A percentile compares a stretch with the other conserved stretches of the same genome.
Evolutionary conservation across 2,329 filamentous ascomycete genomes (phyloP).

Genomic region (Fusarium sp.): DNA sequence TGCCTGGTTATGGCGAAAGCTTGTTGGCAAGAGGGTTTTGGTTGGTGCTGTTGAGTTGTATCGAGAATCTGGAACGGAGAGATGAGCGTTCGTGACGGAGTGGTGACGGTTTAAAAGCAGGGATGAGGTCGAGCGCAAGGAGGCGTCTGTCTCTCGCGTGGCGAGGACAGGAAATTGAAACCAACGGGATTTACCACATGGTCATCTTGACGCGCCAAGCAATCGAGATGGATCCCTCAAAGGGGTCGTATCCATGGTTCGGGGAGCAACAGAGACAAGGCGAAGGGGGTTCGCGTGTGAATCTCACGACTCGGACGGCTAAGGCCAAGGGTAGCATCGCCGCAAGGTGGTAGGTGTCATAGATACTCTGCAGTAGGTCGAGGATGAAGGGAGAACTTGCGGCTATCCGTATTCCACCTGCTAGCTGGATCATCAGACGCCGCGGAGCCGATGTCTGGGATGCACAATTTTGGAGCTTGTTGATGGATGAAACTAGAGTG

Average conservation of each 20-base stretch:
- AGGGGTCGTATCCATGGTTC: conserved; percentile 1
- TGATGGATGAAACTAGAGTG: conserved; percentile 8
- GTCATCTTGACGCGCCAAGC: conserved; percentile 5
- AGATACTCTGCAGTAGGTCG: not conserved
- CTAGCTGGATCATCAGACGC: not conserved
- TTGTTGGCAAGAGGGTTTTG: not conserved
- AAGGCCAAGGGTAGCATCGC: not conserved
- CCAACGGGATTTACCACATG: conserved; percentile 6
- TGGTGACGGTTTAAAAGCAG: not conserved
- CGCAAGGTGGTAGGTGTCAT: not conserved
- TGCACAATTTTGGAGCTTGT: conserved; percentile 6
- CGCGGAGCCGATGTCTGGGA: not conserved
- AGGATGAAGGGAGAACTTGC: not conserved
- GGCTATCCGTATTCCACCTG: not conserved
- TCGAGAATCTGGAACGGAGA: not conserved
- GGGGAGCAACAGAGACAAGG: not conserved
- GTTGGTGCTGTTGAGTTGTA: conserved; percentile 5
- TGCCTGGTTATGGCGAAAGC: not conserved
- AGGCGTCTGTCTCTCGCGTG: conserved; percentile 8
- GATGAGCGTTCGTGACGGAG: not conserved
- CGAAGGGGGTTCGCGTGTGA: not conserved
- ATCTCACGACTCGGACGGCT: not conserved
- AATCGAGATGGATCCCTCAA: conserved; percentile 4
- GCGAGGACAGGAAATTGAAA: not conserved
- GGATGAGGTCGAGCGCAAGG: not conserved